Evolutionary conservation across 805 yeast species (phyloP).

Genomic region (Kuraishia piskuri): DNA sequence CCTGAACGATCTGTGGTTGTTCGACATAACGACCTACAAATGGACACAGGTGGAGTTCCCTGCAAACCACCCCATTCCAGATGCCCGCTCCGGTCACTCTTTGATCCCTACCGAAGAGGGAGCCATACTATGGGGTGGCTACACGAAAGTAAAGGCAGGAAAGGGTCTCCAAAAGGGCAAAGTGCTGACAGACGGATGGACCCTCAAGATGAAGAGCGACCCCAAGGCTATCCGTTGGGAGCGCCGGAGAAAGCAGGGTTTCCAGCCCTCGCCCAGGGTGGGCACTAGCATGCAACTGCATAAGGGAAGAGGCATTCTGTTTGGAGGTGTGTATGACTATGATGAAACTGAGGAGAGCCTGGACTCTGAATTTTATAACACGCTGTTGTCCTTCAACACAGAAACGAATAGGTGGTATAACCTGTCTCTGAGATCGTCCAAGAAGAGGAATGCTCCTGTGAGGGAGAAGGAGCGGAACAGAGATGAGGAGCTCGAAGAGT

Average conservation of each 20-base stretch:
- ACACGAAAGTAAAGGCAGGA: slow-evolving; percentile 83
- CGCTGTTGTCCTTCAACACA: slow-evolving; percentile 70
- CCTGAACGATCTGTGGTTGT: slow-evolving; percentile 82
- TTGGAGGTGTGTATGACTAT: slow-evolving; percentile 93
- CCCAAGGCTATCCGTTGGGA: slow-evolving; percentile 77
- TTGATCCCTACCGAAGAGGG: slow-evolving; percentile 75
- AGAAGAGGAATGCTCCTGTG: slow-evolving; percentile 35
- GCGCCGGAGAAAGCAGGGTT: slow-evolving; percentile 81
- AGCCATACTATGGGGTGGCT: slow-evolving; percentile 86
- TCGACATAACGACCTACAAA: slow-evolving; percentile 80
- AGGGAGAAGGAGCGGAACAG: slow-evolving; percentile 38
- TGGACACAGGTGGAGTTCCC: slow-evolving; percentile 91
- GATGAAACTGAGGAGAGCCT: slow-evolving; percentile 93
- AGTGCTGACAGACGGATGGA: slow-evolving; percentile 80
- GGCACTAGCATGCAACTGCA: slow-evolving; percentile 88
- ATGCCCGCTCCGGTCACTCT: slow-evolving; percentile 90
- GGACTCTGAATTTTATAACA: slow-evolving; percentile 78
- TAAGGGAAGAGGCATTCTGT: slow-evolving; percentile 84
- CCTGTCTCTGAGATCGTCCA: slow-evolving; percentile 51
- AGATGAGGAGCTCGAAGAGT: slow-evolving; percentile 76
- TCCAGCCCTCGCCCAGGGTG: slow-evolving; percentile 88
- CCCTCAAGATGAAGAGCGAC: slow-evolving; percentile 78
- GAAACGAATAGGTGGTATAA: slow-evolving; percentile 88
- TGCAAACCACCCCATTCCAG: slow-evolving; percentile 71
- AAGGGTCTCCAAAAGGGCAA: slow-evolving; percentile 89